Base-by-base conservation (phyloP, 352 stramenopile species). In the Phytophthora sojae region DNA sequence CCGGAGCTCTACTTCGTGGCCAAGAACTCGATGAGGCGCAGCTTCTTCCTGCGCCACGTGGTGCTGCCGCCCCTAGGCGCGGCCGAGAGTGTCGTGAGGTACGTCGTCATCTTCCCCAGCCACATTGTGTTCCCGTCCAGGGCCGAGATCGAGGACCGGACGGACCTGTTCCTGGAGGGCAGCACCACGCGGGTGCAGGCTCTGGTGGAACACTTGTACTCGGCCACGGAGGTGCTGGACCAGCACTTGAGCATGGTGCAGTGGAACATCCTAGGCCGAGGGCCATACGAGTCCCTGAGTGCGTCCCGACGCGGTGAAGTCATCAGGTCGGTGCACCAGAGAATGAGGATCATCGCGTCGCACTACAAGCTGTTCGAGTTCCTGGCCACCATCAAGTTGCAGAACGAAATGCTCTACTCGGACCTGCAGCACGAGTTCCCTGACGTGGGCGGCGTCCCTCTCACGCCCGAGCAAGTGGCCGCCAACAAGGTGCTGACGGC, bases 181-280 rank as follows among this genome's bases (percentile, higher is more conserved):
- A 94, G 85, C 23, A 94, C 86, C 2, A 90, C 75, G 11, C 85
- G 86, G 17, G 77, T 93, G 8, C 85, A 94, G 73, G 75, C 79
- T 14, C 53, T 94, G 12, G 86, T 95, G 66, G 88, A 95, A 70
- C 82, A 93, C 50, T 79, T 95, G 47, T 95, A 95, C 72, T 95
- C 88, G 42, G 88, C 88, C 17, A 95, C 86, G 2, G 86, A 94
- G 52, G 85, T 93, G 30, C 64, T 95, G 58, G 88, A 95, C 65
- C 85, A 94, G 69, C 86, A 94, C 53, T 86, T 88, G 77, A 93
- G 85, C 42, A 95, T 94, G 86, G 86, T 94, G 17, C 88, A 95
- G 74, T 95, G 88, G 88, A 95, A 95, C 44, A 94, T 95, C 54
- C 61, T 95, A 2, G 88, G 88, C 3, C 71, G 88, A 54, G 88